Evolutionary conservation across 2,329 filamentous ascomycete species (phyloP), one percentile per base, ranked within the genome.

Genomic region (Diplodia intermedia): DNA sequence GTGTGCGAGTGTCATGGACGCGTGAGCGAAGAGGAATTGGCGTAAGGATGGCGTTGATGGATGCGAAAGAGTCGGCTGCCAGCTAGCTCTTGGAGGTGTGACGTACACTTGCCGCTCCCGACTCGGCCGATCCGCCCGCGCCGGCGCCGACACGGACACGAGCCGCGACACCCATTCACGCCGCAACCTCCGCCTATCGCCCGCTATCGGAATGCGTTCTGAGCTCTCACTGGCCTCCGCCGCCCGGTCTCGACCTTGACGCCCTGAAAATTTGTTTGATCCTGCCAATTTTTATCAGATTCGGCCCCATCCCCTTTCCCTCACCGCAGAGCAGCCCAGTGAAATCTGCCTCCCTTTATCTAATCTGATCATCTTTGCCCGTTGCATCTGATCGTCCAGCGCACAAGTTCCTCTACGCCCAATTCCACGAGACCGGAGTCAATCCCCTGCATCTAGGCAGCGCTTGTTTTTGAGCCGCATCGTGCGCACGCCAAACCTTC

Each of bases 331-430:
- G 9, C 6, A n/a, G 55, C 55, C 20, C 55, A 14, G 36, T 57
- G 4, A 29, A 49, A 36, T 18, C 29, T 11, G 12, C 2, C 14
- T 47, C 60, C n/a, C 40, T 18, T 52, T 63, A 63, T 63, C 60
- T 63, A 63, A 63, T 63, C 60, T 63, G 60, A 63, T 63, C 43
- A 63, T 63, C 47, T 38, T 52, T 63, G 29, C 43, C 60, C 8
- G 36, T 31, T 52, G 29, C 29, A 40, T 23, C 26, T 20, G 60
- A 63, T 52, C 47, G 12, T 9, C 38, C 20, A 3, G 31, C 12
- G 20, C 38, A 38, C 29, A 14, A 7, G 18, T 12, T 18, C 36
- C 20, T n/a, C 11, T 14, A 4, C 26, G 14, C 23, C 14, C 57
- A 14, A n/a, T 26, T 31, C 36, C 23, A 49, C 23, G 43, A 43